A percentile compares a stretch with the other conserved stretches of the same genome.
Evolutionary conservation across 2,329 filamentous ascomycete genomes (phyloP).

Genomic region (Epichloe typhina): DNA sequence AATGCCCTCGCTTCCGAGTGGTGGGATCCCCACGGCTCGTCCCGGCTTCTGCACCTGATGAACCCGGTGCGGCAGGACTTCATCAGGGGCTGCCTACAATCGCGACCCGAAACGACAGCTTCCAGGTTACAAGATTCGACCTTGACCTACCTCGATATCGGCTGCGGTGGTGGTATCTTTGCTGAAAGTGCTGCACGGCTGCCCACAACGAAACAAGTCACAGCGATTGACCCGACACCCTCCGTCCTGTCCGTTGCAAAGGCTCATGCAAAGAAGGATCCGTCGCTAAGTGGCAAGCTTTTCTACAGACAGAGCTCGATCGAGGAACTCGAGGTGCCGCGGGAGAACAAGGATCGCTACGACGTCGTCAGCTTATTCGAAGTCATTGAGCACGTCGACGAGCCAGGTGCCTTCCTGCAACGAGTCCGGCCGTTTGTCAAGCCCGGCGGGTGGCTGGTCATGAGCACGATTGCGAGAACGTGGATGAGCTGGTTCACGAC

Average conservation of each 20-base stretch:
- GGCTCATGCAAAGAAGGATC: conserved; percentile 63
- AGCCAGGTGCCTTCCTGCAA: conserved; percentile 61
- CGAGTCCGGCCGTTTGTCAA: conserved; percentile 62
- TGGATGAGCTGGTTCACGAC: conserved; percentile 86
- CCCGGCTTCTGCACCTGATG: conserved; percentile 89
- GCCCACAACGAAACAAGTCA: conserved; percentile 47
- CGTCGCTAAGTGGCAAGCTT: conserved; percentile 49
- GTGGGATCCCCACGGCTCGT: conserved; percentile 95
- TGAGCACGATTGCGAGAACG: conserved; percentile 85
- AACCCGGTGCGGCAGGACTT: conserved; percentile 94
- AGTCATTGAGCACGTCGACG: conserved; percentile 83
- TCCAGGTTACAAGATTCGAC: conserved; percentile 14
- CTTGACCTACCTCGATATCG: conserved; percentile 74
- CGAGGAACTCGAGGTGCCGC: conserved; percentile 47
- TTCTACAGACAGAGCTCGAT: conserved; percentile 65
- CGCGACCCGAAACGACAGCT: conserved; percentile 29
- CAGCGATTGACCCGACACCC: conserved; percentile 65
- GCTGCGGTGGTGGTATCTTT: conserved; percentile 94
- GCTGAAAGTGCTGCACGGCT: conserved; percentile 73
- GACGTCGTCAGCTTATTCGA: conserved; percentile 86
- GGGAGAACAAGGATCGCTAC: conserved; percentile 34
- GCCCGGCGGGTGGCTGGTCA: conserved; percentile 84
- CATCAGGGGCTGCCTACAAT: conserved; percentile 56
- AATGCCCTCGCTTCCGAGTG: conserved; percentile 82
- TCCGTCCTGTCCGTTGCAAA: conserved; percentile 64